Evolutionary conservation across 805 yeast genomes (phyloP).

Genomic region (Lipomyces lipofer): DNA sequence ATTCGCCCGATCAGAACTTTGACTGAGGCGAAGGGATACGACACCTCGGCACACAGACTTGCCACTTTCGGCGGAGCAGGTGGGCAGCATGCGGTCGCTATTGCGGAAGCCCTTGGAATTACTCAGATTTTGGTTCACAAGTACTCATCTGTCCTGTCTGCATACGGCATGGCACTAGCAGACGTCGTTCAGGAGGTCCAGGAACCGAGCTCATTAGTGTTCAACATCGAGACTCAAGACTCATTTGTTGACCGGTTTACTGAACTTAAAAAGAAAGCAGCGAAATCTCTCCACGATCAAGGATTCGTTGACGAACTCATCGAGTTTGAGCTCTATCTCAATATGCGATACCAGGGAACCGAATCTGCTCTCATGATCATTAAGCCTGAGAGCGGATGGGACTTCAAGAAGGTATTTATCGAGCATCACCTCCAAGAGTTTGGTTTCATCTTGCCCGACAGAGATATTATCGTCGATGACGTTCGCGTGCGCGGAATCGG

Average conservation of each 20-base stretch:
- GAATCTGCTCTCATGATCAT: conserved; percentile 80
- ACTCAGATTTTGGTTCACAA: conserved; percentile 69
- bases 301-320: conserved; percentile 53
- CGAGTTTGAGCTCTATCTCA: conserved; percentile 62
- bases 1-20: conserved; percentile 84
- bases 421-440: conserved; percentile 66
- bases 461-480: conserved; percentile 67
- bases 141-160: conserved; percentile 80
- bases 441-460: conserved; percentile 59
- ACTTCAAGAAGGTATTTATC: conserved; percentile 50
- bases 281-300: conserved; percentile 49
- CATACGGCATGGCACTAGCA: conserved; percentile 85
- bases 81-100: conserved; percentile 82
- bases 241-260: conserved; percentile 50
- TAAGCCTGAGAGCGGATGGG: conserved; percentile 35
- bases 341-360: conserved; percentile 84
- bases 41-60: conserved; percentile 62
- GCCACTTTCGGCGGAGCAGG: conserved; percentile 94
- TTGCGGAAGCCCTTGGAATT: conserved; percentile 72
- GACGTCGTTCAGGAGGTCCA: conserved; percentile 81
- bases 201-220: conserved; percentile 60
- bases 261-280: conserved; percentile 48
- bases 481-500: conserved; percentile 74
- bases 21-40: conserved; percentile 81
- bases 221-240: conserved; percentile 39